Evolutionary conservation across 2,329 filamentous ascomycete species (phyloP).

Genomic region (Aureobasidium zeae): DNA sequence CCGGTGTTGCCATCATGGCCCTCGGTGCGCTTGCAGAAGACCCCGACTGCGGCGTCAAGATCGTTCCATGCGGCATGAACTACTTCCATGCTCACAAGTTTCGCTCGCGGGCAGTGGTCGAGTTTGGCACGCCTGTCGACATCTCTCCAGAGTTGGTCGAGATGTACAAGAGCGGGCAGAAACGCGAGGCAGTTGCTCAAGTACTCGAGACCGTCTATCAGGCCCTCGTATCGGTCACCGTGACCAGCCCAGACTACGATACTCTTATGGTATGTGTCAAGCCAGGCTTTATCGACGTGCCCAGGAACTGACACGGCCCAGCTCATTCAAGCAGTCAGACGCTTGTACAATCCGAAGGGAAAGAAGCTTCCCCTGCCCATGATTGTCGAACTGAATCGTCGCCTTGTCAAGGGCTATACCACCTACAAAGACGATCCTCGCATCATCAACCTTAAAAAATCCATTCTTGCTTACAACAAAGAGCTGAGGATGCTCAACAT

Average conservation of each 20-base stretch:
- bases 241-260: conserved; percentile 88
- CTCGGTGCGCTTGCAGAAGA: conserved; percentile 78
- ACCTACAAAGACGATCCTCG: conserved; percentile 85
- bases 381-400: conserved; percentile 87
- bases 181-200: conserved; percentile 76
- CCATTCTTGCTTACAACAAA: conserved; percentile 77
- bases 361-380: conserved; percentile 88
- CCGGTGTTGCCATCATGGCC: conserved; percentile 96
- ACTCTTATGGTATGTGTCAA: conserved; percentile 62
- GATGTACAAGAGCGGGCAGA: conserved; percentile 72
- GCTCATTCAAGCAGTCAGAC: conserved; percentile 85
- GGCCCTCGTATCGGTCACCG: conserved; percentile 76
- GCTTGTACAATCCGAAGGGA: conserved; percentile 87
- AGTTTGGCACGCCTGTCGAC: conserved; percentile 85
- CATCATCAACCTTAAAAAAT: conserved; percentile 63
- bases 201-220: conserved; percentile 82
- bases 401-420: conserved; percentile 82
- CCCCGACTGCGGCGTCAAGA: conserved; percentile 80
- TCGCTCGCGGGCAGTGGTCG: conserved; percentile 85
- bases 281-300: no score
- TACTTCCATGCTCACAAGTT: conserved; percentile 99
- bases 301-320: conserved; percentile 31
- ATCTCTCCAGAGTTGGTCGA: conserved; percentile 74
- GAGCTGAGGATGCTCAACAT: conserved; percentile 77
- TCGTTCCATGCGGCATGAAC: conserved; percentile 97